Evolutionary conservation across 495 filamentous ascomycete genomes (phyloP).

Genomic region (Bryoglossum gracile): DNA sequence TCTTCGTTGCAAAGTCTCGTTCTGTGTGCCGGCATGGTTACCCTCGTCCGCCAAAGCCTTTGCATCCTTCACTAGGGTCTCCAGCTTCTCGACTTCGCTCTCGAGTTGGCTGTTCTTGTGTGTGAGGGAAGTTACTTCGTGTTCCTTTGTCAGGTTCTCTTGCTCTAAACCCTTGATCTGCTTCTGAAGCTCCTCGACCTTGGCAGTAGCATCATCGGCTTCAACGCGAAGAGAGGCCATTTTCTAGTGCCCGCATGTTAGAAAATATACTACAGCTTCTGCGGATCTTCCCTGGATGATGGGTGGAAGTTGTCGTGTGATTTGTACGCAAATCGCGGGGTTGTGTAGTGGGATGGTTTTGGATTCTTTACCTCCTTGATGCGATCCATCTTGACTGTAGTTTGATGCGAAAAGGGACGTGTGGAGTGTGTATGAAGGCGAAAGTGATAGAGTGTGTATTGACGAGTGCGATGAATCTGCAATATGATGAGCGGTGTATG

Average conservation of each 20-base stretch:
- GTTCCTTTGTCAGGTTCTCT: slow-evolving; percentile 92
- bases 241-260: slow-evolving; percentile 48
- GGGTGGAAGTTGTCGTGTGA: too few species aligned
- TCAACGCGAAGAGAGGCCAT: slow-evolving; percentile 88
- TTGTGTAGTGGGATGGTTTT: slow-evolving; percentile 32
- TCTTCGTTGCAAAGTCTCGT: slow-evolving; percentile 82
- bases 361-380: slow-evolving; percentile 87
- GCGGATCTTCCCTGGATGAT: too few species aligned
- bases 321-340: slow-evolving; percentile 26
- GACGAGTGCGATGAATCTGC: neutral
- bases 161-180: slow-evolving; percentile 88
- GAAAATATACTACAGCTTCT: too few species aligned
- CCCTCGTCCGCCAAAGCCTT: slow-evolving; percentile 73
- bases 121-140: slow-evolving; percentile 89
- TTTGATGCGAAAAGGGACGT: neutral
- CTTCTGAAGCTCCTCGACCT: slow-evolving; percentile 78
- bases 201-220: slow-evolving; percentile 70
- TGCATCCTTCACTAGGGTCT: slow-evolving; percentile 63
- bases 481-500: neutral
- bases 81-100: slow-evolving; percentile 81
- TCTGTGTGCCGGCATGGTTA: slow-evolving; percentile 68
- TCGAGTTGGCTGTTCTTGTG: slow-evolving; percentile 92
- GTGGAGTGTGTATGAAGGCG: neutral
- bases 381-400: slow-evolving; percentile 48
- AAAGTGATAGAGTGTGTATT: neutral